phyloP scores from a whole-genome alignment of 1,284 basidiomycete species.

The Macrocybe sp. region DNA sequence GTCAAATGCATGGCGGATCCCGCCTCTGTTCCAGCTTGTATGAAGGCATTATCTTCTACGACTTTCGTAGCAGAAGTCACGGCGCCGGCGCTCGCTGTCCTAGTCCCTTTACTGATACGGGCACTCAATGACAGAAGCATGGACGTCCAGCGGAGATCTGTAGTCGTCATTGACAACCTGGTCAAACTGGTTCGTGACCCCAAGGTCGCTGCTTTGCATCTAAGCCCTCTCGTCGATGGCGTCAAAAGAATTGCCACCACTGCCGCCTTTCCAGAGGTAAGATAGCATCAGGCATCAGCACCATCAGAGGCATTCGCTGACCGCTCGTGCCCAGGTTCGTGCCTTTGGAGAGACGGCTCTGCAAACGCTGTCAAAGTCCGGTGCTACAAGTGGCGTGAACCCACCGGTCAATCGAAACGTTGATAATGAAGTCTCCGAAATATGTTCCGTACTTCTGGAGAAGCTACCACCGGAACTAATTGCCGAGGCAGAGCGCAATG shows the following conservation, averaged over 20 bases:
- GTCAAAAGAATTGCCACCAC: slow-evolving; percentile 89
- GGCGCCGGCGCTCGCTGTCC: slow-evolving; percentile 91
- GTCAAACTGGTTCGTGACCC: slow-evolving; percentile 97
- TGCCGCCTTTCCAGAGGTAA: slow-evolving; percentile 93
- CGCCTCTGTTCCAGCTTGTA: slow-evolving; percentile 82
- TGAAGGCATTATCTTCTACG: slow-evolving; percentile 92
- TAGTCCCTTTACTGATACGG: slow-evolving; percentile 90
- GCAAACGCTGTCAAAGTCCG: slow-evolving; percentile 73
- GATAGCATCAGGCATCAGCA: slow-evolving; percentile 4
- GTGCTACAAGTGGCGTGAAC: slow-evolving; percentile 69
- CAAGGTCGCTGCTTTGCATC: slow-evolving; percentile 85
- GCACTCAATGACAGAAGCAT: slow-evolving; percentile 96
- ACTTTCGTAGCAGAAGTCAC: slow-evolving; percentile 99
- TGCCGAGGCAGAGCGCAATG: slow-evolving; percentile 12
- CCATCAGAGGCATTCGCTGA: slow-evolving; percentile 2
- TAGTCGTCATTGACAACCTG: slow-evolving; percentile 94
- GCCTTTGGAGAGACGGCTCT: slow-evolving; percentile 84
- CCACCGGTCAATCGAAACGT: slow-evolving; percentile 66
- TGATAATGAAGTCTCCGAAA: slow-evolving; percentile 52
- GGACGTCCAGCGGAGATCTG: slow-evolving; percentile 86
- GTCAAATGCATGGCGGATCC: slow-evolving; percentile 97
- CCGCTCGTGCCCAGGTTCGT: slow-evolving; percentile 53
- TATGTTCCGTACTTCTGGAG: slow-evolving; percentile 52
- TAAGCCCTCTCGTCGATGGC: slow-evolving; percentile 86
- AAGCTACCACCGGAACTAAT: slow-evolving; percentile 52